Evolutionary conservation across 495 filamentous ascomycete species (phyloP).

Genomic region (Parachaetomium inaequale): DNA sequence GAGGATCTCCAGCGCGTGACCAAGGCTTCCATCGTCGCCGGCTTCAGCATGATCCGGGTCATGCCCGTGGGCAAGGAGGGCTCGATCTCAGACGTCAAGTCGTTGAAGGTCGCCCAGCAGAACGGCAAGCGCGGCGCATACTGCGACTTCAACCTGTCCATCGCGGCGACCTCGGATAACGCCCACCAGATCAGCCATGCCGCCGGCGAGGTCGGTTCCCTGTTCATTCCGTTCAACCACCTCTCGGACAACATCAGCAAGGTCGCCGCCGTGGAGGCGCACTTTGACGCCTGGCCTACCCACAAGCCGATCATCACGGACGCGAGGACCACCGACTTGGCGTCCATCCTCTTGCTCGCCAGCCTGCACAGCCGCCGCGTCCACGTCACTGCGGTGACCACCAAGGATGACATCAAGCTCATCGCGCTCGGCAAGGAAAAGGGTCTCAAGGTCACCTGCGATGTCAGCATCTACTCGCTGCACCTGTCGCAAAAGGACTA

Average conservation of each 20-base stretch:
- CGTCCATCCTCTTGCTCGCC: slow-evolving; percentile 73
- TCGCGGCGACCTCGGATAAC: slow-evolving; percentile 74
- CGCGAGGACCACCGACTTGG: slow-evolving; percentile 77
- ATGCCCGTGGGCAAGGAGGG: slow-evolving; percentile 73
- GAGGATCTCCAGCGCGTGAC: slow-evolving; percentile 68
- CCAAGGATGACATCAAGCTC: slow-evolving; percentile 76
- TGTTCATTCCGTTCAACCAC: slow-evolving; percentile 88
- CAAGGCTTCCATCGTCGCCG: slow-evolving; percentile 69
- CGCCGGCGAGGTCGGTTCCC: slow-evolving; percentile 70
- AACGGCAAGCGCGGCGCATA: slow-evolving; percentile 64
- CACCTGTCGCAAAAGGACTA: slow-evolving; percentile 74
- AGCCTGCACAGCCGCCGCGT: slow-evolving; percentile 81
- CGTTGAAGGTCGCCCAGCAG: slow-evolving; percentile 71
- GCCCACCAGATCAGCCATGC: slow-evolving; percentile 70
- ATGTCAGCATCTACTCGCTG: slow-evolving; percentile 76
- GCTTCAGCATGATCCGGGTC: slow-evolving; percentile 80
- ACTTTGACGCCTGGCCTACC: slow-evolving; percentile 76
- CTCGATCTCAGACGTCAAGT: slow-evolving; percentile 67
- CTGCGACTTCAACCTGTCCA: slow-evolving; percentile 85
- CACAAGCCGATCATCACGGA: slow-evolving; percentile 85
- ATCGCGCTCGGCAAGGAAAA: slow-evolving; percentile 80
- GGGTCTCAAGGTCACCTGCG: slow-evolving; percentile 79
- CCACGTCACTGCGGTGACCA: slow-evolving; percentile 78
- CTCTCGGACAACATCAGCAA: slow-evolving; percentile 83
- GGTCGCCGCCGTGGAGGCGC: slow-evolving; percentile 74